Base-by-base conservation (phyloP, 257 asterid species). In the Nicotiana noctiflora region DNA sequence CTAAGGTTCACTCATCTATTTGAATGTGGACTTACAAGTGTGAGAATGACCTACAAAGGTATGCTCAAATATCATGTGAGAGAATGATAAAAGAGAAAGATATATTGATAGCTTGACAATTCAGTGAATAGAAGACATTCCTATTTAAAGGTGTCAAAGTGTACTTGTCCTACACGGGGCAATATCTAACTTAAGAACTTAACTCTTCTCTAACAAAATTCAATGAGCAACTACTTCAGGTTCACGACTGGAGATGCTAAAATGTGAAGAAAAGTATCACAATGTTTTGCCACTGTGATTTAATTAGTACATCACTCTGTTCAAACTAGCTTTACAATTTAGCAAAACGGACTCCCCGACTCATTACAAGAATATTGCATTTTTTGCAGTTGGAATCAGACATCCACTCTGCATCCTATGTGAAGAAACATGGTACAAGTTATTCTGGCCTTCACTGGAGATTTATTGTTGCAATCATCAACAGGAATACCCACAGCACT, bases 11-110 rank as follows among this genome's bases (percentile, higher is more conserved):
- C 77, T 34, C 31, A n/a, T 10, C 55, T 34, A 67, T 67, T 67
- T 67, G 55, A 37, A 67, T 67, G 76, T 67, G 29, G 31, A 67
- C 76, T 67, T 10, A 37, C 0, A 17, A 67, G 76, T 67, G 55
- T 55, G 23, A 67, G 76, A 70, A 51, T 70, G 19, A 70, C 77
- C 77, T 68, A 68, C 76, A 44, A 67, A 44, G 57, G 19, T 21
- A 70, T 2, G 77, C 57, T 19, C 77, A 70, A 56, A 21, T 70
- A 40, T 44, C 57, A 70, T 44, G 77, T 11, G 77, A 44, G 77
- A 40, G 57, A 70, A 70, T 70, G 57, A 70, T 55, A 19, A 3
- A 12, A 67, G 55, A 70, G 49, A 44, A 44, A 44, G 34, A 6
- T 27, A 12, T 34, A 34, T 12, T 70, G 29, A 40, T 44, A 70